Base-by-base conservation (phyloP, 352 stramenopile species). In the Globisporangium apiculatum region DNA sequence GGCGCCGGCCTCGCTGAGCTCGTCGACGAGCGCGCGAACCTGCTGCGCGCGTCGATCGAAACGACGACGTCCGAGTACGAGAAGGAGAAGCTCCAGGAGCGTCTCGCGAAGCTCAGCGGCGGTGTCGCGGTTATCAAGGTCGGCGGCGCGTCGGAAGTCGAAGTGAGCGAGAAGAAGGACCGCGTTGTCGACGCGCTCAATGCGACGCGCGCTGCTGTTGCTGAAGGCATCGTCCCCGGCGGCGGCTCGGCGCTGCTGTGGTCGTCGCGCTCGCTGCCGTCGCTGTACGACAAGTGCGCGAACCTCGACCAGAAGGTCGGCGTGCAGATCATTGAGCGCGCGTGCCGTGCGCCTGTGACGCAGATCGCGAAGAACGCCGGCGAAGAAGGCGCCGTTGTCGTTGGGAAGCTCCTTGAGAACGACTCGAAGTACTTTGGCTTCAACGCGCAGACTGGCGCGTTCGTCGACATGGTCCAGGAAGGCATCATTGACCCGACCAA, bases 131-230 rank as follows among this genome's bases (percentile, higher is more conserved):
- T 99, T 31, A 99, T 99, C 76, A 99, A 99, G 82, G 97, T 99
- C 37, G 98, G 98, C 56, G 98, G 97, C 51, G 96, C 96, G 55
- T 98, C 83, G 55, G 98, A 99, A 75, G 96, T 99, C 47, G 98
- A 99, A 76, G 97, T 99, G 14, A 80, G 90, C 31, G 98, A 99
- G 79, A 99, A 99, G 96, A 99, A 99, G 87, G 97, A 99, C 78
- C 94, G 98, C 66, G 96, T 99, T 54, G 94, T 99, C 46, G 98
- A 99, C 81, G 97, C 98, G n/a, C 83, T 99, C 35, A 99, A 99
- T 75, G 97, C 98, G 54, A 99, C 97, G 47, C 94, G 97, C 61
- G 97, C 98, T 5, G 98, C 98, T 62, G 97, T 99, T 5, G 96
- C 98, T 17, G 96, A 99, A 72, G 98, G 98, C 50, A 99, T 99